Conservation (phyloP, 805 yeast genomes). For the Lipomyces spencermartinsiae region DNA sequence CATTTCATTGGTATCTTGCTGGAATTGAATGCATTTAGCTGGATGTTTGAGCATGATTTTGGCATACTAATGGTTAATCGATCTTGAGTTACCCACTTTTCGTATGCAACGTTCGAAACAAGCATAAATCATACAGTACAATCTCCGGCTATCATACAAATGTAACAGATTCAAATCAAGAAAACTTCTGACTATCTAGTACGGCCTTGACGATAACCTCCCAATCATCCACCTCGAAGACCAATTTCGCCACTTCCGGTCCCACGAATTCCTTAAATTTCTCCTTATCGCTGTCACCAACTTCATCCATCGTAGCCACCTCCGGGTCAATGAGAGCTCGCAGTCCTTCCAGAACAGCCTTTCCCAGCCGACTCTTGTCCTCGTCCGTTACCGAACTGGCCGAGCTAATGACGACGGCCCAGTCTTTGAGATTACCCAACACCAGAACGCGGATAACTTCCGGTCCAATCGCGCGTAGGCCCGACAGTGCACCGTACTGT, state of each 20-base stretch:
- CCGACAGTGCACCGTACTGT: slow-evolving; percentile 88
- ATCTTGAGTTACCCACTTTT: too few relatives aligned
- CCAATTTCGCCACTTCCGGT: slow-evolving; percentile 22
- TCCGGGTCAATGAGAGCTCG: slow-evolving; percentile 49
- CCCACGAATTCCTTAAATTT: slow-evolving; percentile 30
- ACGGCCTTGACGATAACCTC: slow-evolving; percentile 45
- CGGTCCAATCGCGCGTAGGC: slow-evolving; percentile 80
- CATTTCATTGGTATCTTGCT: too few relatives aligned
- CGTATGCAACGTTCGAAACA: not conserved
- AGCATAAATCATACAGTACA: not conserved
- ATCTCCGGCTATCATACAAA: not conserved
- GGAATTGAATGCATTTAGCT: not conserved
- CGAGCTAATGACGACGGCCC: slow-evolving; percentile 55
- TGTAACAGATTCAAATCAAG: slow-evolving; percentile 1
- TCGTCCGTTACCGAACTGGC: slow-evolving; percentile 47
- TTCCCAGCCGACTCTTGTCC: slow-evolving; percentile 58
- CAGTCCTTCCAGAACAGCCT: slow-evolving; percentile 62
- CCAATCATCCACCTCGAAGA: slow-evolving; percentile 26
- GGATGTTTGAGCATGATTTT: not conserved
- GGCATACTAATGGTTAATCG: not conserved
- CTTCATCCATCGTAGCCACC: slow-evolving; percentile 42
- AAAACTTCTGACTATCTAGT: slow-evolving; percentile 24
- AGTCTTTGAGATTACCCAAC: slow-evolving; percentile 80
- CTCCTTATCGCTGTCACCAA: slow-evolving; percentile 35
- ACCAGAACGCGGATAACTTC: slow-evolving; percentile 86